Evolutionary conservation across 768 basidiomycete species (phyloP).

Genomic region (Amanita fuliginea): DNA sequence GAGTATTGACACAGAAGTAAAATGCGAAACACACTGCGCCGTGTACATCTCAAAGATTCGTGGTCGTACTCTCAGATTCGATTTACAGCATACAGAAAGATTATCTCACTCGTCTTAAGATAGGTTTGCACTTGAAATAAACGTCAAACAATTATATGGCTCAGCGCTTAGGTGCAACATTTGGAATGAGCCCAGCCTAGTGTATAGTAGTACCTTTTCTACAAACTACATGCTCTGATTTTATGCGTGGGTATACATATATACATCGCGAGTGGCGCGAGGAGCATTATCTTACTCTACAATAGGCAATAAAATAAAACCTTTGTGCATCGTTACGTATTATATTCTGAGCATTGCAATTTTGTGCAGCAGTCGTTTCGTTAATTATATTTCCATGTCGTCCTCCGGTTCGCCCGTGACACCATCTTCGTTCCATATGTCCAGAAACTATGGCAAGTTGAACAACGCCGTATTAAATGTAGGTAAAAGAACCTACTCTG

Average conservation of each 20-base stretch:
- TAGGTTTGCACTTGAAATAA: no score
- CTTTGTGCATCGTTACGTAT: background rate
- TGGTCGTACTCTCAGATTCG: no score
- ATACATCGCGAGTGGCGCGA: background rate
- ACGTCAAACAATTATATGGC: no score
- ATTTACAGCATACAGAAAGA: no score
- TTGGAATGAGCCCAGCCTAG: no score
- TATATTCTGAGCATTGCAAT: background rate
- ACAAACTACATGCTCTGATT: no score
- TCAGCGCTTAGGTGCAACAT: no score
- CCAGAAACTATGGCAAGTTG: conserved; percentile 41
- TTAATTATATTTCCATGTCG: conserved; percentile 18
- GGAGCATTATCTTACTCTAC: background rate
- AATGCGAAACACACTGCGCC: no score
- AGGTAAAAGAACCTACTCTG: conserved; percentile 34
- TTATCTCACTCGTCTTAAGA: no score
- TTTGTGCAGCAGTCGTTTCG: background rate
- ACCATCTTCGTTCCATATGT: conserved; percentile 78
- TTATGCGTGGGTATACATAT: background rate
- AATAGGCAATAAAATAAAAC: conserved; percentile 1
- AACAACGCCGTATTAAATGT: background rate
- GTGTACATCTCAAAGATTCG: no score
- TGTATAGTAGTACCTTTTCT: no score
- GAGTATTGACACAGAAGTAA: no score
- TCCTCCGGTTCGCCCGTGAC: conserved; percentile 56